Evolutionary conservation across 2,329 filamentous ascomycete species (phyloP), one percentile per base, ranked within the genome.

Genomic region (Aspergillus costaricaensis): DNA sequence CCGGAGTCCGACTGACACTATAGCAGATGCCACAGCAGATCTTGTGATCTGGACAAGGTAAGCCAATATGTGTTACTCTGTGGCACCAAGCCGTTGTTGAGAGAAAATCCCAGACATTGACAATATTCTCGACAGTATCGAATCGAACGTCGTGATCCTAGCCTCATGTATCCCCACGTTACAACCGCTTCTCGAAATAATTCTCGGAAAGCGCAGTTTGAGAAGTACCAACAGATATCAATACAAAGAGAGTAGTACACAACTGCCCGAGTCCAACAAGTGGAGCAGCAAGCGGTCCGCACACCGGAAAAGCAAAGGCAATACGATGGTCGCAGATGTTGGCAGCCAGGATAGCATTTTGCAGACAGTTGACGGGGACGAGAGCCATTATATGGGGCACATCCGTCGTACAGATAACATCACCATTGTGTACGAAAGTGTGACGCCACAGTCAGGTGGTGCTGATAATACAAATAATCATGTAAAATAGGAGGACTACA

Each of bases 1-100:
- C 14, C 19, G 9, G 19, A 44, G 4, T 10, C 7, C 9, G 25
- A n/a, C 44, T 57, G 14, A 62, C 23, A 3, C 55, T 23, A 17
- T 44, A 17, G 23, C 27, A 68, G 68, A 71, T 56, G 72, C 77
- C 14, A 80, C 76, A 7, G 73, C 74, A 0, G 77, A 80, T 21
- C 69, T 81, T 7, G 72, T 80, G 3, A 75, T 81, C 49, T 82
- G 80, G 79, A 81, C 79, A 9, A 72, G 75, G 79, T 80, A 72
- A 56, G 51, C 10, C 17, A 32, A 2, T 19, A 0, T 36, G 41
- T 19, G 41, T 44, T 19, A 21, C 41, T 21, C 5, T 14, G 41
- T 43, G 39, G n/a, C 39, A 43, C 19, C 4, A 21, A 44, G 41
- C 17, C 17, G 12, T 44, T 44, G 21, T 19, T 23, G 17, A 1